A percentile compares a stretch with the other conserved stretches of the same genome.
phyloP scores from a whole-genome alignment of 1,284 basidiomycete species.

The Ceratobasidium sp. region DNA sequence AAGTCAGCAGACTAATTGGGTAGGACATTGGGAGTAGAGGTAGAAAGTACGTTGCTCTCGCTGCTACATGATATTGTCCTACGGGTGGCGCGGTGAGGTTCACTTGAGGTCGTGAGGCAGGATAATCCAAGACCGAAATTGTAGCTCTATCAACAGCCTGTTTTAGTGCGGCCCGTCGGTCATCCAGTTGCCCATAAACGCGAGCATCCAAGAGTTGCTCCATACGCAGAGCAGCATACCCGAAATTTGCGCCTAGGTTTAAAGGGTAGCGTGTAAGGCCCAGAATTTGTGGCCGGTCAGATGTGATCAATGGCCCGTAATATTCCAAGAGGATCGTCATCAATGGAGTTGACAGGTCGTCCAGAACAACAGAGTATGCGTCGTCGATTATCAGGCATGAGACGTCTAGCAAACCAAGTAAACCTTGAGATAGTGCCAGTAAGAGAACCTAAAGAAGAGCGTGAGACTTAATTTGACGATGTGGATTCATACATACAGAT shows the following conservation, averaged over 20 bases:
- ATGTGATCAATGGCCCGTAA: conserved; percentile 13
- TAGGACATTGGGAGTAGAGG: background rate
- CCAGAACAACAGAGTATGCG: conserved; percentile 30
- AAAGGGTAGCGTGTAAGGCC: conserved; percentile 38
- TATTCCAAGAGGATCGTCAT: conserved; percentile 24
- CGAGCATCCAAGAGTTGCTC: conserved; percentile 43
- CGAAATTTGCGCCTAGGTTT: conserved; percentile 18
- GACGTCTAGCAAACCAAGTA: background rate
- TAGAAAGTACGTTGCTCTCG: conserved; percentile 13
- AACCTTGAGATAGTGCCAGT: conserved; percentile 27
- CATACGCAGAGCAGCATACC: conserved; percentile 38
- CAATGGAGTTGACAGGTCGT: conserved; percentile 20
- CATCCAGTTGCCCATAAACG: conserved; percentile 23
- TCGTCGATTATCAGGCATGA: conserved; percentile 31
- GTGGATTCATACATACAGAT: conserved; percentile 9
- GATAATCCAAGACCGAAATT: conserved; percentile 34
- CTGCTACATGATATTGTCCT: conserved; percentile 17
- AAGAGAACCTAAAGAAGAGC: conserved; percentile 2
- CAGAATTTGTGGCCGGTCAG: conserved; percentile 7
- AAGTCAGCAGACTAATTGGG: background rate
- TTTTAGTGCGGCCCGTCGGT: background rate
- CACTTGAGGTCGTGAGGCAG: background rate
- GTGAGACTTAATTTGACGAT: background rate
- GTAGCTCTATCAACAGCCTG: background rate
- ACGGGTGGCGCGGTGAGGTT: background rate